Percentiles rank a stretch among this genome's conserved stretches.
phyloP scores from a whole-genome alignment of 352 stramenopile species.

The Elongisporangium prolatum region DNA sequence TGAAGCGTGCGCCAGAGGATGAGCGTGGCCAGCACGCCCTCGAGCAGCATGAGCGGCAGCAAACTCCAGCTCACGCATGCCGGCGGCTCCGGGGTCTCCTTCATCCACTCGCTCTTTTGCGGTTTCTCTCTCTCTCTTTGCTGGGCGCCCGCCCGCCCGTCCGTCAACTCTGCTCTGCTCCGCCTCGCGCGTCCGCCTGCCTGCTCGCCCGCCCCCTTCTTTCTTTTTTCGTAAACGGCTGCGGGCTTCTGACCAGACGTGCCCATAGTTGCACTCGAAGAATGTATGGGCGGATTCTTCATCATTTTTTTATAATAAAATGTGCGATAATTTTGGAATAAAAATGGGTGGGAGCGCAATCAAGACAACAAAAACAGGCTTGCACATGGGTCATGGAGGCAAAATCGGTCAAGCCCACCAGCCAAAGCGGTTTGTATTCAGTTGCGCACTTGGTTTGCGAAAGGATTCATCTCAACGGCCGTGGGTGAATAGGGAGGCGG shows the following conservation, averaged over 20 bases:
- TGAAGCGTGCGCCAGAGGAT: conserved; percentile 56
- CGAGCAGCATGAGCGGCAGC: conserved; percentile 43
- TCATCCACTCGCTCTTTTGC: conserved; percentile 1
- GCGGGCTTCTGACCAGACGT: background rate
- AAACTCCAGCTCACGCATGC: conserved; percentile 38
- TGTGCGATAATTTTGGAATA: background rate
- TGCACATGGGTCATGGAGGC: background rate
- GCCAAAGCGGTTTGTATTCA: background rate
- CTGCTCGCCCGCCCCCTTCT: background rate
- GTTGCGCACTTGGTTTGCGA: background rate
- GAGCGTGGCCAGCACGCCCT: conserved; percentile 25
- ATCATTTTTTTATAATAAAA: background rate
- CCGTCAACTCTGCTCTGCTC: background rate
- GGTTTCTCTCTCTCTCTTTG: conserved; percentile 1
- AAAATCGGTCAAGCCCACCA: background rate
- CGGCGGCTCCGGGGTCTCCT: conserved; percentile 15
- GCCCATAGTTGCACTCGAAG: background rate
- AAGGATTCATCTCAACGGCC: background rate
- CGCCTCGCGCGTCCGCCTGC: background rate
- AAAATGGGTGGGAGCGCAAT: background rate
- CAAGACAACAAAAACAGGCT: background rate
- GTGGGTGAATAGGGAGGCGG: background rate
- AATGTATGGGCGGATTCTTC: background rate
- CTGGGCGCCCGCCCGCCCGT: background rate
- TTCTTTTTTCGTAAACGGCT: background rate